phyloP scores from a whole-genome alignment of 2,329 filamentous ascomycete genomes.

The Lachnellula suecica region DNA sequence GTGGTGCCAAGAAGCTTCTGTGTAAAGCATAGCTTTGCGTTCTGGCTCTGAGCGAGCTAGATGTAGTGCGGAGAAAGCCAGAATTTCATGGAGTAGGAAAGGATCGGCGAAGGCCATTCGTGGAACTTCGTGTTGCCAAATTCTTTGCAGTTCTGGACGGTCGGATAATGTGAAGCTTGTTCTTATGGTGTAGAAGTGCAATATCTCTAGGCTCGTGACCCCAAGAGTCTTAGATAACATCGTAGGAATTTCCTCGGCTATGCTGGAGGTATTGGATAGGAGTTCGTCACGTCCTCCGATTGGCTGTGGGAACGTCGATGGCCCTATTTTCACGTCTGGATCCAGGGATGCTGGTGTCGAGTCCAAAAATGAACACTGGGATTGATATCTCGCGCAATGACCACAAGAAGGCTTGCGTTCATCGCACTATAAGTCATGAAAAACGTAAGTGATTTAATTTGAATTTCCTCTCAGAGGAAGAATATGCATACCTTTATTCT shows the following conservation, averaged over 20 bases:
- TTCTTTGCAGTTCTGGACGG: not conserved
- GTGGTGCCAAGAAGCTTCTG: constrained; percentile 13
- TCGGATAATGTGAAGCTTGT: constrained; percentile 15
- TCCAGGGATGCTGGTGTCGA: not conserved
- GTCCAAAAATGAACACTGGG: constrained; percentile 12
- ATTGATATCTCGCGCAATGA: constrained; percentile 17
- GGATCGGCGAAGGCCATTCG: constrained; percentile 14
- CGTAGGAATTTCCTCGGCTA: not conserved
- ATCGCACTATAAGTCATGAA: constrained; percentile 23
- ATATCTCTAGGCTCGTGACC: constrained; percentile 18
- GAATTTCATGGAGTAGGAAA: constrained; percentile 20
- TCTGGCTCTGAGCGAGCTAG: constrained; percentile 10
- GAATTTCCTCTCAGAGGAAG: no score
- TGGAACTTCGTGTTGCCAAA: constrained; percentile 19
- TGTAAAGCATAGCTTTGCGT: not conserved
- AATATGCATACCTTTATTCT: no score
- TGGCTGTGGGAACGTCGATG: no score
- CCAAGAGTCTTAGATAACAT: constrained; percentile 3
- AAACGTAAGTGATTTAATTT: no score
- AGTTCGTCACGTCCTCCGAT: no score
- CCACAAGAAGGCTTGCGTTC: constrained; percentile 20
- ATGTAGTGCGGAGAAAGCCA: constrained; percentile 21
- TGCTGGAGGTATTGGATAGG: not conserved
- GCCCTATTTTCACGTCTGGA: not conserved
- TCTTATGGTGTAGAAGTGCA: constrained; percentile 19